Percentiles rank a stretch among this genome's conserved stretches.
These are phyloP conservation scores for Leccinum griseonigrum DNA, from an alignment of 1,284 basidiomycete species.

Conservation along the genomic window DNA sequence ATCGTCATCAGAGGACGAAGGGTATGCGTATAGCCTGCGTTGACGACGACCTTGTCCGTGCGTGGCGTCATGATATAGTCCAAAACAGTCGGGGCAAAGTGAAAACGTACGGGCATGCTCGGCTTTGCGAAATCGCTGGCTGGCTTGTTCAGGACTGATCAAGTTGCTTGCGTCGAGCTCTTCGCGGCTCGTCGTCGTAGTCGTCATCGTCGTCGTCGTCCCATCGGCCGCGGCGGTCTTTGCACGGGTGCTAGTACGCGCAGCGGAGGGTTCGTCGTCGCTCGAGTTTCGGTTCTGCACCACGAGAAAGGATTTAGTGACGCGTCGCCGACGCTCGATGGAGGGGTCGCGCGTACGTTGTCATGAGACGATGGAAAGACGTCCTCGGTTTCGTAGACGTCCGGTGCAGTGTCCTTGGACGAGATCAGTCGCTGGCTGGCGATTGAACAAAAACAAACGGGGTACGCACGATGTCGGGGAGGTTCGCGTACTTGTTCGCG, in stretches of 20 bases:
- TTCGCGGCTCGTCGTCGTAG: slow-evolving; percentile 32
- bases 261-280: slow-evolving; percentile 56
- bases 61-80: neutral
- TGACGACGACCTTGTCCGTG: slow-evolving; percentile 44
- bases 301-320: slow-evolving; percentile 3
- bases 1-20: slow-evolving; percentile 42
- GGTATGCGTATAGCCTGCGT: slow-evolving; percentile 62
- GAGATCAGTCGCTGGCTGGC: slow-evolving; percentile 12
- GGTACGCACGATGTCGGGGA: slow-evolving; percentile 83
- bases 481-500: slow-evolving; percentile 77
- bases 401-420: slow-evolving; percentile 80
- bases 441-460: neutral
- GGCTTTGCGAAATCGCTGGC: slow-evolving; percentile 63
- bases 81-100: neutral
- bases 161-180: slow-evolving; percentile 51
- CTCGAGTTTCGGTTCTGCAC: slow-evolving; percentile 57
- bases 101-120: slow-evolving; percentile 53
- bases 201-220: neutral
- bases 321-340: slow-evolving; percentile 8
- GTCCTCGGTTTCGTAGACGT: slow-evolving; percentile 92
- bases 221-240: slow-evolving; percentile 25
- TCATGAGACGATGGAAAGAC: slow-evolving; percentile 52
- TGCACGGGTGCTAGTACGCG: slow-evolving; percentile 31
- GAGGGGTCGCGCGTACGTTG: slow-evolving; percentile 36
- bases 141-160: slow-evolving; percentile 59